A percentile compares a stretch with the other conserved stretches of the same genome.
Evolutionary conservation across 345 rosid genomes (phyloP).

Genomic region (Ricinus communis): DNA sequence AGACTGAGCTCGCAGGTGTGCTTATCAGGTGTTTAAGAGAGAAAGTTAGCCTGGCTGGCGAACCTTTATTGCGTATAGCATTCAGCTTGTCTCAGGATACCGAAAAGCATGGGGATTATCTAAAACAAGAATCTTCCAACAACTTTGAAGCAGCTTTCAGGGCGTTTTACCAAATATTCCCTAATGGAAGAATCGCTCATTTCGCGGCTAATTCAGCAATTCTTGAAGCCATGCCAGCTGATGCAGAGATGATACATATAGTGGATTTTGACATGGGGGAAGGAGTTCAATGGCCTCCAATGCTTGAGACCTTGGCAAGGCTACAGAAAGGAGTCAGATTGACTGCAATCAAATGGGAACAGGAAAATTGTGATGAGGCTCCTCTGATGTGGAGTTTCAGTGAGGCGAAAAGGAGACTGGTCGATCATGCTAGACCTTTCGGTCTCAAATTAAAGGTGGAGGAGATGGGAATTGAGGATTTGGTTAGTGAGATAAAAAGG

Average conservation of each 20-base stretch:
- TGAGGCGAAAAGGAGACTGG: conserved; percentile 31
- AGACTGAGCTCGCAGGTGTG: conserved; percentile 41
- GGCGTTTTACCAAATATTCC: conserved; percentile 48
- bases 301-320: conserved; percentile 40
- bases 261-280: conserved; percentile 54
- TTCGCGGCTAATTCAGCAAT: conserved; percentile 50
- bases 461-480: conserved; percentile 34
- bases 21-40: conserved; percentile 31
- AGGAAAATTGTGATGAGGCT: conserved; percentile 18
- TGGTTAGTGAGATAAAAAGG: conserved; percentile 30
- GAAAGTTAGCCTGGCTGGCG: conserved; percentile 45
- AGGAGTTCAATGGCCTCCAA: conserved; percentile 53
- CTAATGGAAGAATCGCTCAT: conserved; percentile 52
- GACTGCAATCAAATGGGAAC: conserved; percentile 35
- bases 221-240: conserved; percentile 36
- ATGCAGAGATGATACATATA: conserved; percentile 35
- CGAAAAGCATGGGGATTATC: conserved; percentile 22
- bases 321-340: conserved; percentile 27
- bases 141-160: conserved; percentile 41
- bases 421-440: conserved; percentile 25
- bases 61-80: conserved; percentile 41
- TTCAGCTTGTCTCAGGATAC: conserved; percentile 33
- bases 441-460: conserved; percentile 36
- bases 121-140: conserved; percentile 38
- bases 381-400: conserved; percentile 24